Evolutionary conservation across 768 basidiomycete genomes (phyloP).

Genomic region (Leccinum olivaceopallidum): DNA sequence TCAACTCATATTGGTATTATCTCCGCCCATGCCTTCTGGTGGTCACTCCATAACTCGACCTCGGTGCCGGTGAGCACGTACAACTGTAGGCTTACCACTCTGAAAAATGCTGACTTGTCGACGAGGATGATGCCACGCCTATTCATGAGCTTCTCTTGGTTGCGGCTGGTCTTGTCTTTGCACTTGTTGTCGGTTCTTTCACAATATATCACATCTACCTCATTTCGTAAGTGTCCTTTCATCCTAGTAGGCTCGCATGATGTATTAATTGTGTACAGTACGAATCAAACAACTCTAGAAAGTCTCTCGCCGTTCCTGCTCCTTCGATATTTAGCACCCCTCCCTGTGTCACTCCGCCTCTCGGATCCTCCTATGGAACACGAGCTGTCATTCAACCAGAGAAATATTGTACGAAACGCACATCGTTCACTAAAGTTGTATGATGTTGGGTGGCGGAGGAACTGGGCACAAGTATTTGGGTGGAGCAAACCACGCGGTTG

Average conservation of each 20-base stretch:
- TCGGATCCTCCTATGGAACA: conserved; percentile 74
- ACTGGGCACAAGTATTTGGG: conserved; percentile 70
- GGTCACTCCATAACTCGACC: conserved; percentile 65
- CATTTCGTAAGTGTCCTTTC: conserved; percentile 51
- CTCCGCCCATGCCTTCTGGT: conserved; percentile 54
- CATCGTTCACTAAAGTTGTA: conserved; percentile 64
- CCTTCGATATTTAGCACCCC: conserved; percentile 66
- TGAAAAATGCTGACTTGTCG: conserved; percentile 5
- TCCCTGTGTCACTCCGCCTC: conserved; percentile 48
- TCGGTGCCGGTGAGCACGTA: conserved; percentile 49
- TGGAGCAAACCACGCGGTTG: conserved; percentile 53
- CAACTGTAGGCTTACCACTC: background rate
- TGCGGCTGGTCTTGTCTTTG: conserved; percentile 58
- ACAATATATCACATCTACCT: conserved; percentile 76
- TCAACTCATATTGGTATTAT: conserved; percentile 60
- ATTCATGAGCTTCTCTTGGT: conserved; percentile 69
- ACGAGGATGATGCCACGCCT: conserved; percentile 62
- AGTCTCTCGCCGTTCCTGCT: conserved; percentile 73
- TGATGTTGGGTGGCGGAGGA: conserved; percentile 71
- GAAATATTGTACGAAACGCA: conserved; percentile 62
- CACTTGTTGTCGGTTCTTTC: conserved; percentile 74
- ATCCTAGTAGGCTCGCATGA: background rate
- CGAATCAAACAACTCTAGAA: conserved; percentile 86
- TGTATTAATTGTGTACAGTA: conserved; percentile 41
- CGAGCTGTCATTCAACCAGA: conserved; percentile 65